phyloP scores from a whole-genome alignment of 768 basidiomycete species.

The Tricholoma terreum region DNA sequence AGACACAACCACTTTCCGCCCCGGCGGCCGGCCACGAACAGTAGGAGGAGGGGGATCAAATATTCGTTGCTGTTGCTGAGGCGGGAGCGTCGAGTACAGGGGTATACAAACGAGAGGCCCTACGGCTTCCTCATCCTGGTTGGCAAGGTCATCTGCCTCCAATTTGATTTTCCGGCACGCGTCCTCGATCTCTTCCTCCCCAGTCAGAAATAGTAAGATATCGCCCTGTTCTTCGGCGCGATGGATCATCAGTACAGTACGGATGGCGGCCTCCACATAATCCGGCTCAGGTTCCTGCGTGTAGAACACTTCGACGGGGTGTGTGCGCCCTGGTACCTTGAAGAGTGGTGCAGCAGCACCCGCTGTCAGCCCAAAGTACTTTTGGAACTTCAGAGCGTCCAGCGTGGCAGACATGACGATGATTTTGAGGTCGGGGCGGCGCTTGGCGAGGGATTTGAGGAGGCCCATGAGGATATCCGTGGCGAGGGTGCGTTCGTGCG shows the following conservation, averaged over 20 bases:
- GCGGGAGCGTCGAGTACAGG: slow-evolving; percentile 92
- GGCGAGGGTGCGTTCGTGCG: slow-evolving; percentile 95
- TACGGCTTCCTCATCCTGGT: slow-evolving; percentile 67
- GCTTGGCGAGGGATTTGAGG: slow-evolving; percentile 78
- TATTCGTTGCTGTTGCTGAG: slow-evolving; percentile 93
- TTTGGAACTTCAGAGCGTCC: slow-evolving; percentile 94
- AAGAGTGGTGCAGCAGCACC: slow-evolving; percentile 66
- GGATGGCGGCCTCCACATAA: slow-evolving; percentile 95
- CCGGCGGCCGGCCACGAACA: slow-evolving; percentile 66
- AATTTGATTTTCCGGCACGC: slow-evolving; percentile 90
- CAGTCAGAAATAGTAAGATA: slow-evolving; percentile 91
- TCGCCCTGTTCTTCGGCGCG: slow-evolving; percentile 93
- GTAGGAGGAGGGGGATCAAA: slow-evolving; percentile 84
- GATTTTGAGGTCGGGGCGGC: slow-evolving; percentile 87
- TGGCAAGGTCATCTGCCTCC: slow-evolving; percentile 82
- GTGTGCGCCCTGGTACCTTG: slow-evolving; percentile 90
- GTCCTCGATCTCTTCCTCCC: slow-evolving; percentile 98
- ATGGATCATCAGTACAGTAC: slow-evolving; percentile 96
- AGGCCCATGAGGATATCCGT: slow-evolving; percentile 99
- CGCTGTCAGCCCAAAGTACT: slow-evolving; percentile 70
- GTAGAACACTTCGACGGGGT: slow-evolving; percentile 95
- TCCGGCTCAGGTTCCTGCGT: slow-evolving; percentile 91
- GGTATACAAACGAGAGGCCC: slow-evolving; percentile 91
- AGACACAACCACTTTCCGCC: slow-evolving; percentile 91
- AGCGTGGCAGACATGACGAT: slow-evolving; percentile 99